A percentile compares a stretch with the other conserved stretches of the same genome.
Conservation (phyloP, 371 early-diverging fungal species). For the Apophysomyces trapeziformis region DNA sequence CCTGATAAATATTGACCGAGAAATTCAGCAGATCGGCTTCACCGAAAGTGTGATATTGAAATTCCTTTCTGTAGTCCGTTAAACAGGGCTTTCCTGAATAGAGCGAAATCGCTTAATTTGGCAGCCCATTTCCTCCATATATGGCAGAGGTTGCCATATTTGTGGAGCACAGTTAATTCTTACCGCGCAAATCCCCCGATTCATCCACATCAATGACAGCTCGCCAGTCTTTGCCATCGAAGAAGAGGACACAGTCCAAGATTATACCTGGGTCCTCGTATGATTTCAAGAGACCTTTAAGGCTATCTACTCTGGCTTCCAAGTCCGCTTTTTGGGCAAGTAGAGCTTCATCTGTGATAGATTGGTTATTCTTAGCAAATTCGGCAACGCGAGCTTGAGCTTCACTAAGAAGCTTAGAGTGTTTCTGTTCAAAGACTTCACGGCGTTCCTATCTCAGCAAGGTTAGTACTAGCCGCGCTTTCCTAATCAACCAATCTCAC, state of each 20-base stretch:
- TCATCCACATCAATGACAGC: constrained; percentile 83
- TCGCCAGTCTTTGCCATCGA: constrained; percentile 88
- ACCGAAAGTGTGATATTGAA: constrained; percentile 76
- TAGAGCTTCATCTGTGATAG: constrained; percentile 26
- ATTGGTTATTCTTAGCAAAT: constrained; percentile 46
- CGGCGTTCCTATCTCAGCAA: constrained; percentile 62
- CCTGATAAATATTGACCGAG: constrained; percentile 91
- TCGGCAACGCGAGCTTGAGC: constrained; percentile 63
- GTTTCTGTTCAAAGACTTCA: constrained; percentile 64
- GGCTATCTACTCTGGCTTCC: constrained; percentile 70
- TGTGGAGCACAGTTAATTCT: background rate
- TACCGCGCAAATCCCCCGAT: constrained; percentile 79
- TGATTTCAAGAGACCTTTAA: constrained; percentile 64
- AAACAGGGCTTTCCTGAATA: constrained; percentile 56
- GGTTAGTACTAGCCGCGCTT: background rate
- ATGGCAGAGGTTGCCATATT: constrained; percentile 16
- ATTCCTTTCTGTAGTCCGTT: constrained; percentile 79
- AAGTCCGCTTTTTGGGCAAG: constrained; percentile 59
- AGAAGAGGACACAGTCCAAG: constrained; percentile 85
- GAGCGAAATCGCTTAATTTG: constrained; percentile 15
- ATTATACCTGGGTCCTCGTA: constrained; percentile 83
- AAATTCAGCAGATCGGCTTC: constrained; percentile 83
- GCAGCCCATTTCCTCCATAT: constrained; percentile 8
- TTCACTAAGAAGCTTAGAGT: constrained; percentile 66
- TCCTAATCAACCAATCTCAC: background rate